Base-by-base conservation (phyloP, 805 yeast species). In the Candida chilensis region DNA sequence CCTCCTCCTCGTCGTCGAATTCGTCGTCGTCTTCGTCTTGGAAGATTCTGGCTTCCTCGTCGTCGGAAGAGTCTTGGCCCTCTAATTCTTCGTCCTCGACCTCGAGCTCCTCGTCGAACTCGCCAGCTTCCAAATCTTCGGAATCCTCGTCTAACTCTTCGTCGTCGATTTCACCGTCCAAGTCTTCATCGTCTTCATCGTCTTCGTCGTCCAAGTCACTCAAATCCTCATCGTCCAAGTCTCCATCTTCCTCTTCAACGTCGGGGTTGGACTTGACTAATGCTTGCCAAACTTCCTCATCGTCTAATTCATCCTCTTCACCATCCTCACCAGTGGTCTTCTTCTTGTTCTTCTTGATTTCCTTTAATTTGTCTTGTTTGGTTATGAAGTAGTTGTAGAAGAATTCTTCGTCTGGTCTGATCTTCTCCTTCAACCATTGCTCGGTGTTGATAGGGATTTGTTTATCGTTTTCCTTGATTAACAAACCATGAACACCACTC, bases 321-420 rank as follows among this genome's bases (percentile, higher is more conserved):
- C 44, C 59, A 24, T 57, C 59, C 16, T 16, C 22, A 4, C 34
- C 43, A 12, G 38, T 36, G 44, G 26, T 49, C 64, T 17, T 54
- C 64, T 1, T 43, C 53, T 17, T 39, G 47, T 5, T 48, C 58
- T 9, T 45, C 56, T 35, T 43, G 30, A 38, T 40, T 21, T 34
- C 30, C 36, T 47, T 45, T 17, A 57, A 33, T 38, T 64, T 57
- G 32, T 50, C 45, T 41, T 71, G 71, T 48, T 79, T 79, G 16
- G 70, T 63, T 14, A 74, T 63, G 58, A 88, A 88, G 60, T 85
- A 88, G 50, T 85, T 86, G 52, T 78, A 75, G 69, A 85, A 86
- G 60, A 90, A 90, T 46, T 69, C 62, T 52, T 90, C 98, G 38
- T 86, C 95, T 2, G 95, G 95, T 36, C 71, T 81, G 33, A 90